Conservation (phyloP, 73 alveolate species). For the Stentor roeselii region DNA sequence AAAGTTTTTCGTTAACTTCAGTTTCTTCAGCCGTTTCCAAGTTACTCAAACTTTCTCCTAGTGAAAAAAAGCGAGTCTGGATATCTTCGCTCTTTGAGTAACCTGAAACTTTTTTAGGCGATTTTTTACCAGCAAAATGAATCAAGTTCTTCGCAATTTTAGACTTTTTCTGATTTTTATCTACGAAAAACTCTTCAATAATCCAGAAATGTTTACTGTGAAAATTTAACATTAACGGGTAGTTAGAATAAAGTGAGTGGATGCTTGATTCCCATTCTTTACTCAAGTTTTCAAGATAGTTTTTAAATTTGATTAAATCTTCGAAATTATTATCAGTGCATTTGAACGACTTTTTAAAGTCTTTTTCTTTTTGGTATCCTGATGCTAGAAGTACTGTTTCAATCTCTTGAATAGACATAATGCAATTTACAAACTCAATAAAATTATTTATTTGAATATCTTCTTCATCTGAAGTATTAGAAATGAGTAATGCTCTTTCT, state of each 20-base stretch:
- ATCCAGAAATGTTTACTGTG: not conserved
- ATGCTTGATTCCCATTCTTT: not conserved
- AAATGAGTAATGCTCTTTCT: not conserved
- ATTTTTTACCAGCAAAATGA: too few species aligned
- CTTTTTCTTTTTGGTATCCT: not conserved
- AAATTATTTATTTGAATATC: not conserved
- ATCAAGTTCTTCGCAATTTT: too few species aligned
- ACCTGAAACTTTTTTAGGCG: too few species aligned
- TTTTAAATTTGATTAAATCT: not conserved
- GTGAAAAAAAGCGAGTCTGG: not conserved
- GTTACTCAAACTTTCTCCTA: not conserved
- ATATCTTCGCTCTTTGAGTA: not conserved
- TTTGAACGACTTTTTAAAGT: not conserved
- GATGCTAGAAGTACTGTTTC: not conserved
- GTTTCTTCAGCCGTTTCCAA: not conserved
- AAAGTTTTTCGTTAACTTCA: not conserved
- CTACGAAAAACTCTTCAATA: not conserved
- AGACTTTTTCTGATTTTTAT: not conserved
- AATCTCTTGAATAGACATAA: not conserved
- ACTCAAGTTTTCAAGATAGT: not conserved
- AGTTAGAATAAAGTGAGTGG: not conserved
- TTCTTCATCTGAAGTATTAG: not conserved
- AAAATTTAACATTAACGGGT: not conserved
- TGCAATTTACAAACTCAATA: not conserved
- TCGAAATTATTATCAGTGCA: not conserved